These are phyloP conservation scores for Fusarium nanum DNA, from an alignment of 2,329 filamentous ascomycete species.

Conservation along the genomic window DNA sequence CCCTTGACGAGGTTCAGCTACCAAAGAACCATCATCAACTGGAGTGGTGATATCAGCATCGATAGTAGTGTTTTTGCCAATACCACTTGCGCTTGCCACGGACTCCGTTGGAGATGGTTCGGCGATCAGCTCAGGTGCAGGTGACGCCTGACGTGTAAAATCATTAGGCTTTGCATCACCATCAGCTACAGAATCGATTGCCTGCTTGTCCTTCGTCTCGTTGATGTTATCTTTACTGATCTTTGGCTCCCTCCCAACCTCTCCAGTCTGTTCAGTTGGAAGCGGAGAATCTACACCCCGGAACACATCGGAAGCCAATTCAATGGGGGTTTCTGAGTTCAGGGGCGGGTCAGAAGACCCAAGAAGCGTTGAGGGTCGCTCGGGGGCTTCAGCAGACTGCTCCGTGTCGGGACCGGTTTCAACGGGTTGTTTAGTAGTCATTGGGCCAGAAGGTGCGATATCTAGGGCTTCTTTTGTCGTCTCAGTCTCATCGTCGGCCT, in stretches of 20 bases:
- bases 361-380: not conserved
- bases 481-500: conserved; percentile 3
- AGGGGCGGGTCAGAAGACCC: not conserved
- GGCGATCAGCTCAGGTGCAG: not conserved
- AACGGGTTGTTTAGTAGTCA: not conserved
- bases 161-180: not conserved
- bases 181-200: not conserved
- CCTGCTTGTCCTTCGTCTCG: not conserved
- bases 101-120: not conserved
- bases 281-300: not conserved
- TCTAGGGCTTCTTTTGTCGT: not conserved
- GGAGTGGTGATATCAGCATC: not conserved
- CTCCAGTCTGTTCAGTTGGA: not conserved
- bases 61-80: not conserved
- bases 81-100: not conserved
- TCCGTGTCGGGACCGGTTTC: not conserved
- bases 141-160: not conserved
- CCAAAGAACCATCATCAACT: not conserved
- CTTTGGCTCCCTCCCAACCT: not conserved
- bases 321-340: not conserved
- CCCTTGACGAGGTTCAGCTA: not conserved
- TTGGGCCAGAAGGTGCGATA: not conserved
- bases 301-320: not conserved
- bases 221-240: not conserved
- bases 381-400: not conserved